phyloP scores from a whole-genome alignment of 345 rosid species.

The Salix arbutifolia region DNA sequence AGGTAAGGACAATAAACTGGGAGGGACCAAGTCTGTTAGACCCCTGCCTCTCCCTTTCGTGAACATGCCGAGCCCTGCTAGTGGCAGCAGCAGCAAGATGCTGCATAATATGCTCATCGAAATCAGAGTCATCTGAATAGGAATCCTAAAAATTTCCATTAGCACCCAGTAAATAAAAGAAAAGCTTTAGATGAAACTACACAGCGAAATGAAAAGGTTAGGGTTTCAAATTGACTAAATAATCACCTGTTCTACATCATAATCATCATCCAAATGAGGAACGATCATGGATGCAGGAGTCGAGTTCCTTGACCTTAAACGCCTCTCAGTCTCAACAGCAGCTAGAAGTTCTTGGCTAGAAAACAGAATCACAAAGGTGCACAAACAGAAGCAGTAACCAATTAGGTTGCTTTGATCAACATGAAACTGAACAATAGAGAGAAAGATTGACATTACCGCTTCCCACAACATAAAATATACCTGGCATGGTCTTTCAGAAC shows the following conservation, averaged over 20 bases:
- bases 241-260: constrained; percentile 51
- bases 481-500: constrained; percentile 62
- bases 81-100: constrained; percentile 59
- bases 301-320: constrained; percentile 37
- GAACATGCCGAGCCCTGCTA: constrained; percentile 43
- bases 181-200: neutral
- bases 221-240: constrained; percentile 9
- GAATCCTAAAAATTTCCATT: constrained; percentile 43
- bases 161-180: neutral
- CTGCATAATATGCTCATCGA: constrained; percentile 61
- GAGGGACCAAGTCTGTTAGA: constrained; percentile 40
- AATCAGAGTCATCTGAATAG: constrained; percentile 47
- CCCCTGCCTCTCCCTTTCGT: constrained; percentile 53
- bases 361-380: neutral
- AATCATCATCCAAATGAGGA: constrained; percentile 32
- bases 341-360: constrained; percentile 80
- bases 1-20: constrained; percentile 21
- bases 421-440: neutral
- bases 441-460: neutral
- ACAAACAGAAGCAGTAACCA: constrained; percentile 3
- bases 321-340: constrained; percentile 63
- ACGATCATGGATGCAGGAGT: constrained; percentile 27
- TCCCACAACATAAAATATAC: constrained; percentile 24
- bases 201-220: neutral
- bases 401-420: constrained; percentile 11